Base-by-base conservation (phyloP, 345 rosid species). In the Aurinia saxatilis region DNA sequence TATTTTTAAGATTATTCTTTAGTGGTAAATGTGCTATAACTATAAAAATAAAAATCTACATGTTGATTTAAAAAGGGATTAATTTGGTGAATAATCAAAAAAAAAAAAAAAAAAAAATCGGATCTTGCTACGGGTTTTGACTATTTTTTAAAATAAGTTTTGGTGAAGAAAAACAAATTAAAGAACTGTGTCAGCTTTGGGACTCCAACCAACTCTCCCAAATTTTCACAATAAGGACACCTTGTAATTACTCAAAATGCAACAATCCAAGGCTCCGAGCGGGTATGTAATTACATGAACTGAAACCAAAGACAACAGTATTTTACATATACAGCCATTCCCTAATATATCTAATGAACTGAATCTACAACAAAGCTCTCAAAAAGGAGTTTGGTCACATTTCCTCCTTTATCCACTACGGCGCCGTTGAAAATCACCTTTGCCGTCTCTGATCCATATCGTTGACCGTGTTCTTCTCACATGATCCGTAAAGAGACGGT, bases 401-500 rank as follows among this genome's bases (percentile, higher is more conserved):
- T 21, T 33, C 33, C 8, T 47, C 65, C 25, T 40, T 38, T 12
- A 71, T 30, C 29, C 45, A 5, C 55, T 15, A 34, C 48, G 65
- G 66, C 72, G n/a, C n/a, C n/a, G 72, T 53, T 72, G 76, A 68
- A 82, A 85, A 51, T 65, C 68, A 10, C 70, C 62, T 50, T 81
- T 75, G 15, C 72, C 84, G 49, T 77, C 81, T 66, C 63, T 93
- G 39, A 90, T 60, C 97, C 97, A 84, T 41, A 78, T 50, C 0
- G 91, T 83, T 10, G 91, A 82, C 14, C 96, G 82, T 5, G 97
- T 90, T 68, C 71, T 81, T 73, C 75, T 85, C 37, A 90, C 90
- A 63, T 77, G 65, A 12, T 87, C 95, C 8, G 64, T 53, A 39
- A 90, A 87, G 48, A 93, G 81, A 13, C 71, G 70, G 68, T 93